phyloP scores from a whole-genome alignment of 805 yeast genomes.

The Metschnikowia santaceciliae region DNA sequence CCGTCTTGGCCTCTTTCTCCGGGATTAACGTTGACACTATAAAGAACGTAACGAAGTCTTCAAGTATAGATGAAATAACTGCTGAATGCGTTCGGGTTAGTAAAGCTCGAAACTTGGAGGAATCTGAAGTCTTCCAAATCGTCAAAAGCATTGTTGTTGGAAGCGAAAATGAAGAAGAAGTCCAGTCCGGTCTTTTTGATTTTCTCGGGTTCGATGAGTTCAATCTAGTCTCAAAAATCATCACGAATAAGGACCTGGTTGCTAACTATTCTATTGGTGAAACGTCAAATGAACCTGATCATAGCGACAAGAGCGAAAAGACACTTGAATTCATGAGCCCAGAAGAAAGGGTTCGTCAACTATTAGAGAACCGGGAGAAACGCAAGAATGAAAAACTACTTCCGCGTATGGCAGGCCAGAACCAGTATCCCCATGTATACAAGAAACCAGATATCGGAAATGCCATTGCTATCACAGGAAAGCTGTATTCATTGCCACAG shows the following conservation, averaged over 20 bases:
- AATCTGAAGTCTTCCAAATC: conserved; percentile 27
- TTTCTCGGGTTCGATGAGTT: conserved; percentile 82
- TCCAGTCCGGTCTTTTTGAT: conserved; percentile 74
- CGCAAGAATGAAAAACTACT: conserved; percentile 48
- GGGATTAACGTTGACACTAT: conserved; percentile 23
- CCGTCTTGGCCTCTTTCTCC: conserved; percentile 36
- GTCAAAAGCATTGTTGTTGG: conserved; percentile 31
- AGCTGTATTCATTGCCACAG: conserved; percentile 70
- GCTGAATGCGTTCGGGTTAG: conserved; percentile 33
- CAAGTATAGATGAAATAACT: conserved; percentile 19
- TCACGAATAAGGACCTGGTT: conserved; percentile 38
- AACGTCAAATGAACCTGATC: conserved; percentile 4
- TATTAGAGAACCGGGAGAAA: conserved; percentile 44
- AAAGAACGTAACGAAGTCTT: conserved; percentile 16
- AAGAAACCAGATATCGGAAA: conserved; percentile 59
- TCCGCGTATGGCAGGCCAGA: conserved; percentile 37
- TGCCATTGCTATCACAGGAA: conserved; percentile 70
- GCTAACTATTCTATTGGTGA: conserved; percentile 2
- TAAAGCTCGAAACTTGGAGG: conserved; percentile 28
- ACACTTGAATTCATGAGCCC: conserved; percentile 41
- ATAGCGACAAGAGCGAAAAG: conserved; percentile 6
- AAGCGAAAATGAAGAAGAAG: conserved; percentile 47
- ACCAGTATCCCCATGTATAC: conserved; percentile 83
- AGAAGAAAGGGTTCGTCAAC: conserved; percentile 52
- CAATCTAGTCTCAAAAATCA: conserved; percentile 65